These are phyloP conservation scores for Blepharisma japonicum DNA, from an alignment of 73 alveolate genomes.

Conservation along the genomic window DNA sequence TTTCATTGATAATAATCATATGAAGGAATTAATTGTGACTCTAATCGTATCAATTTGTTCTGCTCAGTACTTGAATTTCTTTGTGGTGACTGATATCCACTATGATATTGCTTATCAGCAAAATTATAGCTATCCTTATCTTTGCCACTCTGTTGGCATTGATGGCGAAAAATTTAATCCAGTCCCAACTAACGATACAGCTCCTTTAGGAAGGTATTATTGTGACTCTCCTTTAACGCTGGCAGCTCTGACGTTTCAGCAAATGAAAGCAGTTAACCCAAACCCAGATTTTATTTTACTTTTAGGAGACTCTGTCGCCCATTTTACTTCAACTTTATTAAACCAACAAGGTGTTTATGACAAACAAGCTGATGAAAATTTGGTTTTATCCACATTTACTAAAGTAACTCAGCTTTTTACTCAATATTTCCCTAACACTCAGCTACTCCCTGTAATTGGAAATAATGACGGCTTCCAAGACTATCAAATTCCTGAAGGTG, in stretches of 20 bases:
- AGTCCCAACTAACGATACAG: not conserved
- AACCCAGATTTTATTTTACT: not conserved
- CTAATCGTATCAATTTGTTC: no score
- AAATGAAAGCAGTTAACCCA: not conserved
- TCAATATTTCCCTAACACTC: not conserved
- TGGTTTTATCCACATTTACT: not conserved
- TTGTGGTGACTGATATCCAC: not conserved
- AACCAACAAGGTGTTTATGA: not conserved
- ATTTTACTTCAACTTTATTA: not conserved
- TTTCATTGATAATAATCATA: no score
- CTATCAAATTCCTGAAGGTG: not conserved
- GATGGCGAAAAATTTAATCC: not conserved
- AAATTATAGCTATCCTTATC: not conserved
- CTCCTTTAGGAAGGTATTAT: not conserved
- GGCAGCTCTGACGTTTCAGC: not conserved
- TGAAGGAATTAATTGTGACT: no score
- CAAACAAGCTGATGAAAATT: not conserved
- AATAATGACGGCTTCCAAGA: not conserved
- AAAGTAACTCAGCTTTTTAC: not conserved
- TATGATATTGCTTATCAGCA: not conserved
- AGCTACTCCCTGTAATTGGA: not conserved
- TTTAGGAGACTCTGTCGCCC: constrained; percentile 8
- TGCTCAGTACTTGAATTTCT: not conserved
- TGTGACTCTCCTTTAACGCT: not conserved
- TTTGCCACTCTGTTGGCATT: not conserved